phyloP scores from a whole-genome alignment of 2,329 filamentous ascomycete species.

The Aureobasidium sp. region DNA sequence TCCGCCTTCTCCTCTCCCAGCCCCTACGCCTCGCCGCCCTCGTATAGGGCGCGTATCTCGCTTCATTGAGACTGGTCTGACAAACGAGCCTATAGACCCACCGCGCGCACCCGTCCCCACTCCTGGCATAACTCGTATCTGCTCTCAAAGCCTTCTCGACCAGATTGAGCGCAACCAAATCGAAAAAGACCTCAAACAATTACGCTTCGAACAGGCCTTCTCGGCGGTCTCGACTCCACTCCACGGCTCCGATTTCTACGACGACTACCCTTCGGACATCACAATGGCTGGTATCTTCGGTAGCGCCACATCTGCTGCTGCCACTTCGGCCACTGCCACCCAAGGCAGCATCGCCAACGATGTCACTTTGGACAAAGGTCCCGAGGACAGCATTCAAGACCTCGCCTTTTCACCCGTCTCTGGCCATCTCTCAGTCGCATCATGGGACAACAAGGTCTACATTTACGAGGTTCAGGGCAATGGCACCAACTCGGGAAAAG shows the following conservation, averaged over 20 bases:
- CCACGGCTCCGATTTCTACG: neutral
- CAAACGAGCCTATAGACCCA: neutral
- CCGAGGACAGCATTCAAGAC: slow-evolving; percentile 84
- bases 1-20: neutral
- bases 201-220: neutral
- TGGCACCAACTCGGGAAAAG: slow-evolving; percentile 77
- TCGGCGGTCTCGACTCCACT: neutral
- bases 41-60: neutral
- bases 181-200: neutral
- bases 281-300: slow-evolving; percentile 61
- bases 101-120: neutral
- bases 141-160: neutral
- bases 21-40: neutral
- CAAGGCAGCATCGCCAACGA: slow-evolving; percentile 89
- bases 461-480: slow-evolving; percentile 83
- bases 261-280: neutral
- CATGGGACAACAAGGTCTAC: slow-evolving; percentile 96
- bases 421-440: slow-evolving; percentile 82
- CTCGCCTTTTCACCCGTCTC: slow-evolving; percentile 69
- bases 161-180: neutral
- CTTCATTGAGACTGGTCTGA: neutral
- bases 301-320: slow-evolving; percentile 40
- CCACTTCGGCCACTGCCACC: slow-evolving; percentile 57
- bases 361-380: slow-evolving; percentile 68
- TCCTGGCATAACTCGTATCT: neutral